A percentile compares a stretch with the other conserved stretches of the same genome.
Conservation (phyloP, 1,284 basidiomycete genomes). For the Heterobasidion occidentale region DNA sequence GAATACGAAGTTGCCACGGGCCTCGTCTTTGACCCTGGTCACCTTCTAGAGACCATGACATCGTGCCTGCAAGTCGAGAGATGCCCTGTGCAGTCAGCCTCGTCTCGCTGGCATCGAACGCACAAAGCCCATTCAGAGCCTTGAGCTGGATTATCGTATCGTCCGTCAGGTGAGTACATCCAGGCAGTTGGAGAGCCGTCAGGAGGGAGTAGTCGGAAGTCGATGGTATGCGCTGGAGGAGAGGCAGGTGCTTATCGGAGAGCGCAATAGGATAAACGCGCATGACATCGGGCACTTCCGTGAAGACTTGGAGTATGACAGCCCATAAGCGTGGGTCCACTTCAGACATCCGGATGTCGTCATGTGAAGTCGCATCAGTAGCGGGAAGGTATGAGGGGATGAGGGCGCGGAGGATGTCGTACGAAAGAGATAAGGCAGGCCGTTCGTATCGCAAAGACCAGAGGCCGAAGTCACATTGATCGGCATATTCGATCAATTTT, state of each 20-base stretch:
- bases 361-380: not conserved
- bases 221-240: constrained; percentile 48
- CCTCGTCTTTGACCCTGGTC: constrained; percentile 24
- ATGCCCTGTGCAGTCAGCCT: constrained; percentile 44
- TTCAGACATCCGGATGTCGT: constrained; percentile 11
- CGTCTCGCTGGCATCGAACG: constrained; percentile 54
- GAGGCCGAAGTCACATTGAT: too few species aligned
- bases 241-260: constrained; percentile 40
- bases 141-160: constrained; percentile 40
- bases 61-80: constrained; percentile 22
- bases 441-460: constrained; percentile 18
- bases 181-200: constrained; percentile 50
- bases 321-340: constrained; percentile 58
- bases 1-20: constrained; percentile 50
- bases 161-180: constrained; percentile 47
- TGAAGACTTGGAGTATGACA: constrained; percentile 48
- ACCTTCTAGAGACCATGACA: constrained; percentile 16
- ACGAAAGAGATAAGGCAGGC: constrained; percentile 14
- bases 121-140: constrained; percentile 42
- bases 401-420: constrained; percentile 29
- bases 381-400: constrained; percentile 25
- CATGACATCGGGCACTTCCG: constrained; percentile 38
- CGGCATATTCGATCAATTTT: not conserved
- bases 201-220: constrained; percentile 51
- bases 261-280: constrained; percentile 40